These are phyloP conservation scores for Pythium apleroticum DNA, from an alignment of 352 stramenopile genomes.

Conservation along the genomic window DNA sequence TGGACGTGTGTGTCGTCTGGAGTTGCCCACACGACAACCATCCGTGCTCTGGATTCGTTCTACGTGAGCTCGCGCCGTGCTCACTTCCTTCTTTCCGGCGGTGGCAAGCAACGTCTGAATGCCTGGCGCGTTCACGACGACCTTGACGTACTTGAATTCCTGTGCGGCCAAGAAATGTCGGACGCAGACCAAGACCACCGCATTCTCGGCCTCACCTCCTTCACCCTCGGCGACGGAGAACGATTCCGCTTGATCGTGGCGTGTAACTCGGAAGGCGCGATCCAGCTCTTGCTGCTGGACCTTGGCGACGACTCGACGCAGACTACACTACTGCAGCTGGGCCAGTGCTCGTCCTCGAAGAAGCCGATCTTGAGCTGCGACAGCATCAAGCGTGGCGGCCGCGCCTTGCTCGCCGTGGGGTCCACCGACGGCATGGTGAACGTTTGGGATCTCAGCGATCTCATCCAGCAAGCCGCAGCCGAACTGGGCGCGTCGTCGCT, in stretches of 20 bases:
- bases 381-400: constrained; percentile 35
- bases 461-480: constrained; percentile 6
- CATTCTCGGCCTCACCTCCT: constrained; percentile 72
- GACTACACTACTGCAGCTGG: constrained; percentile 35
- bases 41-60: constrained; percentile 66
- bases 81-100: constrained; percentile 66
- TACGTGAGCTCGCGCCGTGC: constrained; percentile 22
- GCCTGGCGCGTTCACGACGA: constrained; percentile 56
- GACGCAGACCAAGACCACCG: constrained; percentile 77
- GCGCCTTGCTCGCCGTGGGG: constrained; percentile 63
- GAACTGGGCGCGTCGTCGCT: background rate
- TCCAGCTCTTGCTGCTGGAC: constrained; percentile 66
- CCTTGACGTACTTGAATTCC: constrained; percentile 44
- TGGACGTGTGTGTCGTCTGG: constrained; percentile 57
- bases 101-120: constrained; percentile 82
- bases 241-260: constrained; percentile 55
- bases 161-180: constrained; percentile 61
- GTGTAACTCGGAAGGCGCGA: constrained; percentile 75
- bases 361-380: constrained; percentile 83
- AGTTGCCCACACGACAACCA: constrained; percentile 77
- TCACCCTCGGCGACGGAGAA: constrained; percentile 32
- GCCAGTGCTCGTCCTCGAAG: constrained; percentile 55
- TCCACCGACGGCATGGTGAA: constrained; percentile 82
- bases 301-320: constrained; percentile 30
- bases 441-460: constrained; percentile 56